phyloP scores from a whole-genome alignment of 2,329 filamentous ascomycete genomes.

The Claviceps monticola region DNA sequence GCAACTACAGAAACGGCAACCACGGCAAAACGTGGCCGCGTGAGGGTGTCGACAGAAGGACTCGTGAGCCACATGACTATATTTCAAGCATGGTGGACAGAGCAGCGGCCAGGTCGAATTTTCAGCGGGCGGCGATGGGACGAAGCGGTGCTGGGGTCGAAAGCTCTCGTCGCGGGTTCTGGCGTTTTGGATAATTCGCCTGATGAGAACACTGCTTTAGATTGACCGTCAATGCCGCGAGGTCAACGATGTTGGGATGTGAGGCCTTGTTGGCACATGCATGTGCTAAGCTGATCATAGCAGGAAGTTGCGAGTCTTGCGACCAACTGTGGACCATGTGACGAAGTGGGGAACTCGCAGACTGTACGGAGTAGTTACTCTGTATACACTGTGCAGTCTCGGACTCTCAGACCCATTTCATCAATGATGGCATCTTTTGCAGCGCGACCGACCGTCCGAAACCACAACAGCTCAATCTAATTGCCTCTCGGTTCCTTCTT shows the following conservation, averaged over 20 bases:
- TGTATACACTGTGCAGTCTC: background rate
- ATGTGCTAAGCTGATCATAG: background rate
- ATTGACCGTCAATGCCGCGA: background rate
- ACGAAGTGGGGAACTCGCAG: slow-evolving; percentile 1
- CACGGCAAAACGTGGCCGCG: slow-evolving; percentile 40
- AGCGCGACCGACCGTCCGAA: background rate
- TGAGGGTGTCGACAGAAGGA: slow-evolving; percentile 38
- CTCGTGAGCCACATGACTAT: slow-evolving; percentile 34
- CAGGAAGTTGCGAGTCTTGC: background rate
- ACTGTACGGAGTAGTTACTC: too few species aligned
- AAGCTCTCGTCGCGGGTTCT: background rate
- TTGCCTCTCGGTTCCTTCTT: background rate
- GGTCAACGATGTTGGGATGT: background rate
- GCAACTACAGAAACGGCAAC: slow-evolving; percentile 41
- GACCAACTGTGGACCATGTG: background rate
- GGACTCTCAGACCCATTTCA: background rate
- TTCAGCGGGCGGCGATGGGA: background rate
- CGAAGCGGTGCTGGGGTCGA: background rate
- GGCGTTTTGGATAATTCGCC: background rate
- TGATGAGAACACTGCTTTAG: background rate
- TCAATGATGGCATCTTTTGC: background rate
- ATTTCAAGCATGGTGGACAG: slow-evolving; percentile 17
- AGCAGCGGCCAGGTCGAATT: background rate
- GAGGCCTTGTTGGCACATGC: background rate
- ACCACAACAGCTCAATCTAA: background rate